A percentile compares a stretch with the other conserved stretches of the same genome.
Conservation (phyloP, 495 filamentous ascomycete genomes). For the Hyaloscypha variabilis region DNA sequence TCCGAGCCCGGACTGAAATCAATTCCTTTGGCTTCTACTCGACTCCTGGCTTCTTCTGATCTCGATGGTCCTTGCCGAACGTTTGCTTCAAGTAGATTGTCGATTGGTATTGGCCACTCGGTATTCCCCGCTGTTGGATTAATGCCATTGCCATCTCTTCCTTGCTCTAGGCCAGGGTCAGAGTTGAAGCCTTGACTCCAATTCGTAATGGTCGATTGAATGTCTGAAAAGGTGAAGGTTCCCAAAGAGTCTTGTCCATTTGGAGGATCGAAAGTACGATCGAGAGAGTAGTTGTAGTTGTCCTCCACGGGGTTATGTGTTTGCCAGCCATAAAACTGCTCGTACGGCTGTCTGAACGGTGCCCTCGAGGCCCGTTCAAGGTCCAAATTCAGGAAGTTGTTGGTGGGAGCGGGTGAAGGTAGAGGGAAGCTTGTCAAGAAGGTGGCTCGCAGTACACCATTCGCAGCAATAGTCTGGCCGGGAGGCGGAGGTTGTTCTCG, state of each 20-base stretch:
- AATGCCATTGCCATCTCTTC: neutral
- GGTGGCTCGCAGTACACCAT: neutral
- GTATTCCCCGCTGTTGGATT: neutral
- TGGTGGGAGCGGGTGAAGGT: neutral
- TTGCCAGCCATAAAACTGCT: conserved; percentile 1
- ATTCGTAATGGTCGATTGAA: neutral
- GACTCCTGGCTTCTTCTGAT: neutral
- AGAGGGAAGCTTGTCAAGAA: neutral
- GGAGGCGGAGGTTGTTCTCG: neutral
- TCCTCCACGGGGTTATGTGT: neutral
- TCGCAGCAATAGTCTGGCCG: neutral
- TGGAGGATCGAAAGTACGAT: conserved; percentile 10
- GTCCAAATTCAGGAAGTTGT: neutral
- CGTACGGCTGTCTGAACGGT: neutral
- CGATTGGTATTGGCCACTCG: neutral
- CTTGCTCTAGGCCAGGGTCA: neutral
- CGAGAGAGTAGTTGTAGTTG: neutral
- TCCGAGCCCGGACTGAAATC: neutral
- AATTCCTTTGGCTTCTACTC: neutral
- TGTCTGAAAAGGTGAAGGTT: conserved; percentile 9
- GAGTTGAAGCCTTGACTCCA: neutral
- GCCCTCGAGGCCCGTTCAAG: neutral
- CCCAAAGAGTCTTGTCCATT: conserved; percentile 13
- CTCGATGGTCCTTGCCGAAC: neutral
- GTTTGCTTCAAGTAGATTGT: neutral